Conservation (phyloP, 164 flowering plant genomes). For the Malania oleifera region DNA sequence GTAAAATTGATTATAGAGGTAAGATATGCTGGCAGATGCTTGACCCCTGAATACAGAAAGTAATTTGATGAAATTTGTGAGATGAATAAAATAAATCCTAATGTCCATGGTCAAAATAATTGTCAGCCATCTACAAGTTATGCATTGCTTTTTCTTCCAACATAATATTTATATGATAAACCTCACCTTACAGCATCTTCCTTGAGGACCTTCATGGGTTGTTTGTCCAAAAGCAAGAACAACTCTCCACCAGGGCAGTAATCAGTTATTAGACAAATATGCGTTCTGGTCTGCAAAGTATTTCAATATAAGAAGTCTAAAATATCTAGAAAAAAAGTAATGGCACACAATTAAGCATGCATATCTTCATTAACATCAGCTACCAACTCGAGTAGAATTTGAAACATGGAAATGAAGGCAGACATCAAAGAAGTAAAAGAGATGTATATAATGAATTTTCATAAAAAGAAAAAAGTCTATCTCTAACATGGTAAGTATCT, state of each 20-base stretch:
- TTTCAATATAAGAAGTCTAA: conserved; percentile 1
- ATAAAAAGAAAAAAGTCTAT: background rate
- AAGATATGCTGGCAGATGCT: no score
- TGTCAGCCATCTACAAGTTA: background rate
- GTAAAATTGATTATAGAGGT: no score
- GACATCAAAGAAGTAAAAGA: background rate
- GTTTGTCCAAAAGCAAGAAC: conserved; percentile 82
- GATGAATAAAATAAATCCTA: no score
- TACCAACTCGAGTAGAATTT: background rate
- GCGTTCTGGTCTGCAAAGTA: conserved; percentile 78
- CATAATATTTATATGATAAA: conserved; percentile 1
- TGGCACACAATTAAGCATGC: conserved; percentile 1
- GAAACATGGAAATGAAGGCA: background rate
- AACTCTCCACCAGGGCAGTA: conserved; percentile 97
- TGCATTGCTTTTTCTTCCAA: conserved; percentile 1
- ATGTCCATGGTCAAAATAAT: background rate
- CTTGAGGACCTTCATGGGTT: conserved; percentile 80
- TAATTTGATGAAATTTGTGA: no score
- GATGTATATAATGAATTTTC: background rate
- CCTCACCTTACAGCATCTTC: conserved; percentile 90
- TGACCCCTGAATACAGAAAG: no score
- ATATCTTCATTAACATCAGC: background rate
- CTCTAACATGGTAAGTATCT: background rate
- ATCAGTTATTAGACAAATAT: conserved; percentile 89
- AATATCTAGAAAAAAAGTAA: background rate